These are phyloP conservation scores for Gossypium anomalum DNA, from an alignment of 345 rosid species.

Conservation along the genomic window DNA sequence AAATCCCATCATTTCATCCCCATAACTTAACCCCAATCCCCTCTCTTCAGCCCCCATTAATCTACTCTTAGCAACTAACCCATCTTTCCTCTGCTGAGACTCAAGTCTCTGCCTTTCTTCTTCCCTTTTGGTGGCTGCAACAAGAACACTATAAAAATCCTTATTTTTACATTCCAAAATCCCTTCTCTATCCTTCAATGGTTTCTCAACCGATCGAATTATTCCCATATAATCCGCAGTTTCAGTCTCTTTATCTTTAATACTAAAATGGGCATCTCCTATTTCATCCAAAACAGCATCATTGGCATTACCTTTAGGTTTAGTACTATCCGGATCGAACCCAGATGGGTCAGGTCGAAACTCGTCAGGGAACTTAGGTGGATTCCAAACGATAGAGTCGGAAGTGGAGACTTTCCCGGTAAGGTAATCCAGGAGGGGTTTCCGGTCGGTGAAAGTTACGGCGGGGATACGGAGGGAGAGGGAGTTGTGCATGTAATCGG, in stretches of 20 bases:
- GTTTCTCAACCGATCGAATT: constrained; percentile 58
- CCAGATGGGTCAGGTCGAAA: constrained; percentile 37
- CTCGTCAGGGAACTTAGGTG: constrained; percentile 42
- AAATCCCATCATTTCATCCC: constrained; percentile 55
- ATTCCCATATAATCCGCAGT: constrained; percentile 31
- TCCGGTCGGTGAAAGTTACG: constrained; percentile 74
- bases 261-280: constrained; percentile 12
- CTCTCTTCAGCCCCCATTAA: constrained; percentile 83
- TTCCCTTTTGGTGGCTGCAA: constrained; percentile 71
- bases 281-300: constrained; percentile 28
- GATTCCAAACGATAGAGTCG: constrained; percentile 50
- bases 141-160: constrained; percentile 75
- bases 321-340: constrained; percentile 19
- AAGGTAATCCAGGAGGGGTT: constrained; percentile 83
- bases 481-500: constrained; percentile 69
- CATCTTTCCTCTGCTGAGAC: constrained; percentile 91
- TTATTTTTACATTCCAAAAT: constrained; percentile 64
- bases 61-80: constrained; percentile 84
- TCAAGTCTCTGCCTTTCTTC: constrained; percentile 90
- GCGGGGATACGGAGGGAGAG: constrained; percentile 55
- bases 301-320: constrained; percentile 11
- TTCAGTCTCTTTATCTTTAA: constrained; percentile 20
- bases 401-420: constrained; percentile 57
- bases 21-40: constrained; percentile 52
- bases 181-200: constrained; percentile 70